Evolutionary conservation across 169 alveolate species (phyloP), one percentile per base, ranked within the genome.

Genomic region (Perkinsus chesapeaki): DNA sequence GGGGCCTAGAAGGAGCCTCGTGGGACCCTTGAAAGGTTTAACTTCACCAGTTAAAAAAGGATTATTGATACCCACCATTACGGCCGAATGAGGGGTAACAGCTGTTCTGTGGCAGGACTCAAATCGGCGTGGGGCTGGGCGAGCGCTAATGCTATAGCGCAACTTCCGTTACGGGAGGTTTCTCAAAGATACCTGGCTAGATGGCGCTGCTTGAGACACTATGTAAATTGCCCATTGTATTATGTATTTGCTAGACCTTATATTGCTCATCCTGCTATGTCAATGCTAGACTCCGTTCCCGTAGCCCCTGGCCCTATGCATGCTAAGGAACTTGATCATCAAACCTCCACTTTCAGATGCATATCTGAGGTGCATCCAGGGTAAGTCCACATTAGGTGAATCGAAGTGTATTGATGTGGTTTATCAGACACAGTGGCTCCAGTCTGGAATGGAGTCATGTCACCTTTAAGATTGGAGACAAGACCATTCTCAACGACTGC

Each of bases 1-100:
- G 27, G 95, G 95, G 0, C 95, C 95, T 0, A 93, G 95, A 12
- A 93, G 92, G 39, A 93, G 90, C 27, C 94, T 60, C 23, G 82
- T 60, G 82, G 82, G 82, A 23, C 82, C 82, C 31, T 60, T 60
- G 82, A 60, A 60, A 34, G 82, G 82, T 34, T 60, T 60, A 27
- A 60, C 82, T 23, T 60, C 82, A 23, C 82, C 82, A 60, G 82
- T 20, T 1, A 34, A 60, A 34, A 60, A 60, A 7, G 82, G 82
- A 23, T 60, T 60, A 34, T 60, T n/a, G n/a, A n/a, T n/a, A n/a
- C n/a, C 82, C 27, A 60, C 82, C 82, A 60, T 3, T 34, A 60
- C 27, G 82, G 60, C 23, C 60, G n/a, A n/a, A n/a, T n/a, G n/a
- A n/a, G n/a, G n/a, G n/a, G n/a, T n/a, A 16, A 16, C 12, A 60